Evolutionary conservation across 208 protist species (phyloP), one percentile per base, ranked within the genome.

Genomic region (Leishmania guyanensis): DNA sequence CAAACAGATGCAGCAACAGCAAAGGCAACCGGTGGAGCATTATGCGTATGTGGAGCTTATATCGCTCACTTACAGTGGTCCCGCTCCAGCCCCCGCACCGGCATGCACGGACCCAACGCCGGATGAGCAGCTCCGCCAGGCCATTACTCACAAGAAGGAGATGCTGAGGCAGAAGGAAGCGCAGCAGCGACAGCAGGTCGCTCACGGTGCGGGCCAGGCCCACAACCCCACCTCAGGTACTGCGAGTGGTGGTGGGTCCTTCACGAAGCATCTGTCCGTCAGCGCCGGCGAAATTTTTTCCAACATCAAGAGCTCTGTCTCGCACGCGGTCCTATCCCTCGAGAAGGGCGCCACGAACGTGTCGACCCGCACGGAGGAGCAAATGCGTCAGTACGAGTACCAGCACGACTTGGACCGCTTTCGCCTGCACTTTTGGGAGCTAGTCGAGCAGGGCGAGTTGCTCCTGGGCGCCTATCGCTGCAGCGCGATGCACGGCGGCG

Each of bases 401-500:
- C 84, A 95, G 80, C 72, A 85, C 53, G 90, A 86, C 77, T 79
- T 80, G 72, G 90, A 94, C 33, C 84, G 82, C 80, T 97, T 95
- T 77, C 81, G 77, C 17, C 60, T 76, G 29, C 78, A 90, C 81
- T 97, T 97, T 77, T 84, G 83, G 16, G 87, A 92, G 70, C 88
- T 95, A 4, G 81, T 56, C 17, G 77, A 78, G 58, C 72, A 86
- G 60, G 92, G 90, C 33, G 92, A 97, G 78, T 84, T 90, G 54
- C 85, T 96, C 54, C 78, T 96, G 46, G 88, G 86, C 46, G 90
- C 90, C 82, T 95, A 97, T 79, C 75, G 81, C 17, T 95, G 92
- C 79, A 77, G 69, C 22, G 91, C 89, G 22, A 93, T 97, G 80
- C 86, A 94, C 84, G 80, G 65, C 46, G 91, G 90, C 17, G 29